Percentiles rank a stretch among this genome's conserved stretches.
phyloP scores from a whole-genome alignment of 1,284 basidiomycete species.

The Salmacisia buchloeana region DNA sequence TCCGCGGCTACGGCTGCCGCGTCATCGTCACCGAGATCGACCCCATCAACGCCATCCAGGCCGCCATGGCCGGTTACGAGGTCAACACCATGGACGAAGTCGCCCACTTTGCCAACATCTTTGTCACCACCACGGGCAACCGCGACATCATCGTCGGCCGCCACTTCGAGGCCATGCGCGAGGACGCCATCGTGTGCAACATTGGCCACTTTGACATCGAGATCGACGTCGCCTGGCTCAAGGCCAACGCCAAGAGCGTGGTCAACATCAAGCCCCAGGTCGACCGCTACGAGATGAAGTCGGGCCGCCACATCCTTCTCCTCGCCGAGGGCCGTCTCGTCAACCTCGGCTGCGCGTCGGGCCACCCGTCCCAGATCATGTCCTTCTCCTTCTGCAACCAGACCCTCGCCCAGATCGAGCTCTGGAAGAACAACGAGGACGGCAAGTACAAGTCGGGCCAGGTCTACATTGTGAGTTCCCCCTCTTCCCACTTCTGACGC shows the following conservation, averaged over 20 bases:
- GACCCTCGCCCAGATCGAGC: conserved; percentile 93
- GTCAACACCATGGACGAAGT: conserved; percentile 98
- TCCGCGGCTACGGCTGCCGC: conserved; percentile 91
- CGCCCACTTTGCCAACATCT: conserved; percentile 79
- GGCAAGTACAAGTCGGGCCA: conserved; percentile 66
- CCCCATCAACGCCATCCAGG: conserved; percentile 98
- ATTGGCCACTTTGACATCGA: conserved; percentile 99
- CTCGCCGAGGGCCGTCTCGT: conserved; percentile 98
- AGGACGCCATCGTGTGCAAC: conserved; percentile 99
- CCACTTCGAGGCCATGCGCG: conserved; percentile 91
- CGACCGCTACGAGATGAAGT: conserved; percentile 84
- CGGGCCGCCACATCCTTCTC: conserved; percentile 74
- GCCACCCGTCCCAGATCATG: conserved; percentile 78
- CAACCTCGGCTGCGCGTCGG: conserved; percentile 78
- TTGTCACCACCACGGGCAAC: conserved; percentile 98
- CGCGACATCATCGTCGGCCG: conserved; percentile 90
- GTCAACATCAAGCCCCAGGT: conserved; percentile 99
- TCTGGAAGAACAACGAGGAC: conserved; percentile 84
- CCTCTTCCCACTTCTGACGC: not conserved
- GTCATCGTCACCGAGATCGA: conserved; percentile 97
- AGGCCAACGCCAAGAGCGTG: conserved; percentile 76
- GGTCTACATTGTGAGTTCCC: conserved; percentile 30
- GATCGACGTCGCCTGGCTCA: conserved; percentile 98
- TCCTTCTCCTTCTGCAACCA: conserved; percentile 99
- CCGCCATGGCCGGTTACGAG: conserved; percentile 99